Conservation (phyloP, 176 grass and related monocot species). For the Zizania latifolia region DNA sequence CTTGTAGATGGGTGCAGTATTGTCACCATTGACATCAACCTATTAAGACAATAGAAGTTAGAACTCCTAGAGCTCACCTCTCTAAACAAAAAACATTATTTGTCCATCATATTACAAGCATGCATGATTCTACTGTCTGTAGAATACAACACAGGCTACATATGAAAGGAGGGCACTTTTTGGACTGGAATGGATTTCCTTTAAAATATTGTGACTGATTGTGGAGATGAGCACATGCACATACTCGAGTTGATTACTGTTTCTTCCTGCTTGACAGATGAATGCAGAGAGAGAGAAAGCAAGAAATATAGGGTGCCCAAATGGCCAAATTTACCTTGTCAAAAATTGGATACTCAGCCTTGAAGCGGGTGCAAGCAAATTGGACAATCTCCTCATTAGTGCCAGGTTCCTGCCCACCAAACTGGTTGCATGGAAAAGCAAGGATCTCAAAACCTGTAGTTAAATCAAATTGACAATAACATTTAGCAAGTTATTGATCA, state of each 20-base stretch:
- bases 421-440: conserved; percentile 95
- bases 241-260: background rate
- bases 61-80: background rate
- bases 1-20: conserved; percentile 75
- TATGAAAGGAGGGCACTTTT: background rate
- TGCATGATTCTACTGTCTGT: background rate
- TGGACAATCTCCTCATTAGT: conserved; percentile 80
- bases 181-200: background rate
- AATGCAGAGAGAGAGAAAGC: background rate
- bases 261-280: background rate
- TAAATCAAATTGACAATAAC: conserved; percentile 2
- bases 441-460: conserved; percentile 79
- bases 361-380: conserved; percentile 90
- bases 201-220: background rate
- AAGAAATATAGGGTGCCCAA: background rate
- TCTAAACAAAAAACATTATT: background rate
- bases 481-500: conserved; percentile 7
- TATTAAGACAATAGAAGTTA: conserved; percentile 11
- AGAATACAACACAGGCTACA: background rate
- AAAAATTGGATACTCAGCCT: conserved; percentile 79
- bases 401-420: conserved; percentile 76
- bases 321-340: conserved; percentile 85
- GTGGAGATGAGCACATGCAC: background rate
- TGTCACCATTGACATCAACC: conserved; percentile 86
- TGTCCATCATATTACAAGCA: background rate